phyloP scores from a whole-genome alignment of 1,284 basidiomycete species.

The Austropuccinia psidii region DNA sequence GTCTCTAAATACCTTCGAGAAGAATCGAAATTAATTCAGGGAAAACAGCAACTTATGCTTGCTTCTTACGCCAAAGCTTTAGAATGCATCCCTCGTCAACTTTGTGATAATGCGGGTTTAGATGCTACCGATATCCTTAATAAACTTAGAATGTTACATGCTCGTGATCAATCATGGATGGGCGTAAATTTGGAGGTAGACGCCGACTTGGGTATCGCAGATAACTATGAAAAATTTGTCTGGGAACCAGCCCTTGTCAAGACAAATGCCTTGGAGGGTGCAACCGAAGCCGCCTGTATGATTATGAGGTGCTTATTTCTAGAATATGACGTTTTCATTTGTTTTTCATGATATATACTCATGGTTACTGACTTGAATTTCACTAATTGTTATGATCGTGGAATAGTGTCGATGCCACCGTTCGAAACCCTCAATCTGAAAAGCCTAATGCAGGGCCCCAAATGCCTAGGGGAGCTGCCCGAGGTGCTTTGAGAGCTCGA shows the following conservation, averaged over 20 bases:
- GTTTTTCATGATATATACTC: background rate
- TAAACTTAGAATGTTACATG: slow-evolving; percentile 94
- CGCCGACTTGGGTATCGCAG: slow-evolving; percentile 70
- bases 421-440: slow-evolving; percentile 68
- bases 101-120: slow-evolving; percentile 95
- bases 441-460: slow-evolving; percentile 60
- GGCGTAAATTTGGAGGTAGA: slow-evolving; percentile 81
- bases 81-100: slow-evolving; percentile 94
- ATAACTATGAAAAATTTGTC: slow-evolving; percentile 93
- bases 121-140: slow-evolving; percentile 97
- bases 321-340: background rate
- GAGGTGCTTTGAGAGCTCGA: slow-evolving; percentile 70
- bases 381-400: background rate
- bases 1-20: slow-evolving; percentile 85
- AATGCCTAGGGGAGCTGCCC: slow-evolving; percentile 72
- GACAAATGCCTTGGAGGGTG: slow-evolving; percentile 86
- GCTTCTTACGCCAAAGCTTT: slow-evolving; percentile 94
- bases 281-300: slow-evolving; percentile 90
- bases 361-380: background rate
- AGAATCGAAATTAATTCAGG: slow-evolving; percentile 83
- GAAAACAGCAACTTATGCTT: slow-evolving; percentile 91
- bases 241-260: slow-evolving; percentile 98
- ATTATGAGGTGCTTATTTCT: slow-evolving; percentile 55
- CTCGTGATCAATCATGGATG: slow-evolving; percentile 73
- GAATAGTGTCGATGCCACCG: slow-evolving; percentile 81